phyloP scores from a whole-genome alignment of 176 grass and related monocot genomes.

The Eragrostis nindensis region DNA sequence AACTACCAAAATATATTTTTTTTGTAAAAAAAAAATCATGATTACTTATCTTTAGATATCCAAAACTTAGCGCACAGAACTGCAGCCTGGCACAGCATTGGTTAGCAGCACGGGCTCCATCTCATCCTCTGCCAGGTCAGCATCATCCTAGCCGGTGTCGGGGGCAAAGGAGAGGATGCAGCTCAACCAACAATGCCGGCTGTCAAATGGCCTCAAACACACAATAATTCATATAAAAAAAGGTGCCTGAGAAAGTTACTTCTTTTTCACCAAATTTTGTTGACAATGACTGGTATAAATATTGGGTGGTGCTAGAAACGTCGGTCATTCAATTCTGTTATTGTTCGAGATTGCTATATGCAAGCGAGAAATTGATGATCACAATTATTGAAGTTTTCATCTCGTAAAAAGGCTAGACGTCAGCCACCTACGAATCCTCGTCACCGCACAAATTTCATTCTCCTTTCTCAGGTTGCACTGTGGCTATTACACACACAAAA shows the following conservation, averaged over 20 bases:
- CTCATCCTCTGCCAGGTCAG: slow-evolving; percentile 57
- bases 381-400: neutral
- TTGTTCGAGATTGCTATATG: neutral
- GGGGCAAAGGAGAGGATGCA: too few relatives aligned
- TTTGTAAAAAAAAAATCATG: neutral
- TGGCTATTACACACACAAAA: too few relatives aligned
- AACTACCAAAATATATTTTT: too few relatives aligned
- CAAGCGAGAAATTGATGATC: neutral
- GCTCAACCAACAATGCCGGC: neutral
- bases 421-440: neutral
- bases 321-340: slow-evolving; percentile 20
- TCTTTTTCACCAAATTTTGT: slow-evolving; percentile 9
- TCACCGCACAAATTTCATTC: neutral
- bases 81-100: slow-evolving; percentile 47
- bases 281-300: slow-evolving; percentile 22
- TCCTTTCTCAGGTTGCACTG: neutral
- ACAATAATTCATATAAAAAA: slow-evolving; percentile 11
- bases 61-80: slow-evolving; percentile 16
- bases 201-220: slow-evolving; percentile 10
- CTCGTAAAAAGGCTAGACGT: neutral
- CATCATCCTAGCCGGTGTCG: neutral
- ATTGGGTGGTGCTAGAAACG: slow-evolving; percentile 14
- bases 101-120: slow-evolving; percentile 27
- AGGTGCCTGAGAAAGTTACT: too few relatives aligned
- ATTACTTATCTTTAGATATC: slow-evolving; percentile 40